Evolutionary conservation across 495 filamentous ascomycete species (phyloP).

Genomic region (Tetracladium marchalianum): DNA sequence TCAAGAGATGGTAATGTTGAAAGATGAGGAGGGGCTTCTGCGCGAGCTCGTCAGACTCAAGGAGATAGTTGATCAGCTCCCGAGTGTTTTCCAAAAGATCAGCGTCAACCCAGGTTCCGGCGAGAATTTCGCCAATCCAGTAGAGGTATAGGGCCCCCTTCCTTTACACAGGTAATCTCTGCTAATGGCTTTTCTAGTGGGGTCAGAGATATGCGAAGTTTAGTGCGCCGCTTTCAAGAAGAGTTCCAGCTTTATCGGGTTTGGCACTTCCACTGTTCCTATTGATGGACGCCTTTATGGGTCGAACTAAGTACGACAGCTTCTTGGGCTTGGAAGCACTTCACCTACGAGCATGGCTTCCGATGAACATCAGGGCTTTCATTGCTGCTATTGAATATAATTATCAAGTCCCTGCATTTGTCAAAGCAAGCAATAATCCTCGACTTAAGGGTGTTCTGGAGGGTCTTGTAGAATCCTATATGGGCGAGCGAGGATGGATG

Average conservation of each 20-base stretch:
- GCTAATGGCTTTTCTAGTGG: constrained; percentile 6
- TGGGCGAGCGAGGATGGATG: constrained; percentile 25
- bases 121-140: constrained; percentile 25
- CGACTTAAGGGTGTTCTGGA: constrained; percentile 18
- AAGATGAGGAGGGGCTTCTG: constrained; percentile 18
- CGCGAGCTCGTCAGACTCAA: constrained; percentile 20
- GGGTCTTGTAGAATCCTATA: constrained; percentile 22
- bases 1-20: constrained; percentile 25
- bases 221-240: constrained; percentile 20
- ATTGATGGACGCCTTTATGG: constrained; percentile 25
- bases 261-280: constrained; percentile 23
- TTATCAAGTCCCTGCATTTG: constrained; percentile 21
- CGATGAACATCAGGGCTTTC: constrained; percentile 22
- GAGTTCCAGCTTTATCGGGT: constrained; percentile 22
- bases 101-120: constrained; percentile 22
- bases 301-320: constrained; percentile 21
- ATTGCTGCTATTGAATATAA: constrained; percentile 23
- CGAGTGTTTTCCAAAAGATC: constrained; percentile 24
- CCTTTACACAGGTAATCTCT: not conserved
- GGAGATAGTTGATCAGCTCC: constrained; percentile 21
- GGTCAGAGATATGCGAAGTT: constrained; percentile 25
- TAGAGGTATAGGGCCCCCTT: not conserved
- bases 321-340: constrained; percentile 24
- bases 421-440: constrained; percentile 16
- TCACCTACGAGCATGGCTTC: constrained; percentile 23